Conservation (phyloP, 192 early-diverging fungal species). For the Haplosporangium gracile region DNA sequence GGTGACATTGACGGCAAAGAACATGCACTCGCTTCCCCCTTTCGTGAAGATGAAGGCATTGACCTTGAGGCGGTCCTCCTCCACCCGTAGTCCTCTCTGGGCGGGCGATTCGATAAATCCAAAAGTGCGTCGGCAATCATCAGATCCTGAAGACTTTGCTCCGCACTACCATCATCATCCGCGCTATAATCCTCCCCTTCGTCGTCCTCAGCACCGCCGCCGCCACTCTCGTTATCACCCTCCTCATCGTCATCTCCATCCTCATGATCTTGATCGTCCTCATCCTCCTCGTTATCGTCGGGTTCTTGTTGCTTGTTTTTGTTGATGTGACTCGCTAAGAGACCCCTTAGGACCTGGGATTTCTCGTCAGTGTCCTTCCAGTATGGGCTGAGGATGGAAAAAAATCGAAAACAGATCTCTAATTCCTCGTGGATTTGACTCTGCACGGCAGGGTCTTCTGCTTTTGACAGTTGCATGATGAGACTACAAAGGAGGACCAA, state of each 20-base stretch:
- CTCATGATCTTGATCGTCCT: background rate
- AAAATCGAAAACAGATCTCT: background rate
- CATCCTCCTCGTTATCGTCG: background rate
- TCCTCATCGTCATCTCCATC: background rate
- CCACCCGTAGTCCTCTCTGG: background rate
- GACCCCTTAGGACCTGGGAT: background rate
- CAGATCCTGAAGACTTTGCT: background rate
- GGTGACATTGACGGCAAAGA: background rate
- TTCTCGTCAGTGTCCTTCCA: background rate
- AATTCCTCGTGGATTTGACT: background rate
- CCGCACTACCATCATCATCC: background rate
- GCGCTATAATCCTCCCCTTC: background rate
- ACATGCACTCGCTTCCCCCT: background rate
- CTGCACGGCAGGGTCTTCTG: background rate
- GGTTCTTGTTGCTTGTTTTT: background rate
- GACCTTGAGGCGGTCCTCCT: background rate
- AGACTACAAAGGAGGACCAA: background rate
- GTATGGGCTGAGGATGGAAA: background rate
- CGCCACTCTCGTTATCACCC: background rate
- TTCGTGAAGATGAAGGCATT: background rate
- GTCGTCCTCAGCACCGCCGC: background rate
- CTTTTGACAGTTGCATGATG: background rate
- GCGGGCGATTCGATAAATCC: background rate
- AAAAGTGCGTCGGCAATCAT: background rate
- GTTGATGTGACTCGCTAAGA: background rate